Evolutionary conservation across 768 basidiomycete species (phyloP), one percentile per base, ranked within the genome.

Genomic region (Russula brevipes): DNA sequence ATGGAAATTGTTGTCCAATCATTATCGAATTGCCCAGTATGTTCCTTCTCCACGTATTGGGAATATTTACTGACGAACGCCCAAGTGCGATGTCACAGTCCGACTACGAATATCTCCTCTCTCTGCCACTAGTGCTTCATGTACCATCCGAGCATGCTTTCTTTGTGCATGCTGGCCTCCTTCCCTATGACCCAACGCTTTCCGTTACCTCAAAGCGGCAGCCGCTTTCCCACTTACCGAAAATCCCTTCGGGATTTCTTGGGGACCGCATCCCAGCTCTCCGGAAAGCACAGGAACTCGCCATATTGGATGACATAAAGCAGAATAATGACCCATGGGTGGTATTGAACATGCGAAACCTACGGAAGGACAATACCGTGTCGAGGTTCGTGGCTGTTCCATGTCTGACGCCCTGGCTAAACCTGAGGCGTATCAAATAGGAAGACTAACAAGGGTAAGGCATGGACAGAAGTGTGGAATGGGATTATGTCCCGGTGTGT

Each of bases 311-410:
- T 0, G 77, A 87, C 19, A 76, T 96, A 17, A 83, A 88, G 3
- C 89, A 90, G 72, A 98, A 96, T 73, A 76, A 68, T 17, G 80
- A 87, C 65, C 88, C 92, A 0, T 95, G 87, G 86, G 84, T 82
- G 3, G 68, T 86, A 6, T 75, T 91, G 59, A 92, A 94, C 71
- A 85, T 93, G 71, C 81, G 91, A 33, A 74, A 75, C 66, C 69
- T 82, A 30, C 73, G 72, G 31, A 75, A 80, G 60, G 72, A 73
- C 17, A 72, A 75, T 5, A 76, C 75, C 53, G 70, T 77, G 54
- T 71, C 69, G 9, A 69, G 79, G 78, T 80, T 63, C 16, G 76
- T 65, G 12, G 33, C n/a, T 11, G 17, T 46, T 57, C 6, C 30
- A 42, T 9, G 36, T 33, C 14, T 38, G 19, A 38, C 35, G 12